Evolutionary conservation across 1,284 basidiomycete species (phyloP), one percentile per base, ranked within the genome.

Genomic region (Schizophyllum amplum): DNA sequence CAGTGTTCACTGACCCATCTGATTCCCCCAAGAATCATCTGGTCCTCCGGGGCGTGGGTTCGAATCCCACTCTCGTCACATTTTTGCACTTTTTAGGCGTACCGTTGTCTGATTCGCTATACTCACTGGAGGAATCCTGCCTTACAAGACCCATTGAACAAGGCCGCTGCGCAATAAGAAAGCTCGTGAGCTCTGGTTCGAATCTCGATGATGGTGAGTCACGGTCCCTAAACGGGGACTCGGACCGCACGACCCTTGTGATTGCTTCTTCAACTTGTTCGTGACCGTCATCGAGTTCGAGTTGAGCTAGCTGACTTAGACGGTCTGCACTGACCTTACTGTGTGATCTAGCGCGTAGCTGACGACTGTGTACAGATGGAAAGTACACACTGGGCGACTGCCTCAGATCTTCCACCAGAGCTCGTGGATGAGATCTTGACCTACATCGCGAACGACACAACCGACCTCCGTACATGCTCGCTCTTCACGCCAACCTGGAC

Each of bases 41-140:
- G 75, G 78, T 79, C 78, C 69, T 72, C 68, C 72, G 72, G 79
- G 81, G 82, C 82, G 78, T 82, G 82, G 79, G 81, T 84, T 83
- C 81, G 79, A 84, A 82, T 83, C 80, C 78, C 80, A 79, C 80
- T 81, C 77, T 82, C 76, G 68, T 77, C 75, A 75, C 23, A 59
- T 22, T 42, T 42, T 42, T 42, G 3, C 33, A 3, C 7, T 42
- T 42, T 9, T n/a, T n/a, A n/a, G n/a, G n/a, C n/a, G n/a, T n/a
- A n/a, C n/a, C n/a, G n/a, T n/a, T n/a, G n/a, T n/a, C n/a, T n/a
- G n/a, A n/a, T n/a, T n/a, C n/a, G n/a, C n/a, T n/a, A n/a, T n/a
- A n/a, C n/a, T n/a, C n/a, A n/a, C n/a, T n/a, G n/a, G n/a, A n/a
- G n/a, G n/a, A n/a, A n/a, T n/a, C n/a, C n/a, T n/a, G n/a, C n/a